Percentiles rank a stretch among this genome's conserved stretches.
Evolutionary conservation across 2,329 filamentous ascomycete genomes (phyloP).

Genomic region (Pochonia chlamydosporia): DNA sequence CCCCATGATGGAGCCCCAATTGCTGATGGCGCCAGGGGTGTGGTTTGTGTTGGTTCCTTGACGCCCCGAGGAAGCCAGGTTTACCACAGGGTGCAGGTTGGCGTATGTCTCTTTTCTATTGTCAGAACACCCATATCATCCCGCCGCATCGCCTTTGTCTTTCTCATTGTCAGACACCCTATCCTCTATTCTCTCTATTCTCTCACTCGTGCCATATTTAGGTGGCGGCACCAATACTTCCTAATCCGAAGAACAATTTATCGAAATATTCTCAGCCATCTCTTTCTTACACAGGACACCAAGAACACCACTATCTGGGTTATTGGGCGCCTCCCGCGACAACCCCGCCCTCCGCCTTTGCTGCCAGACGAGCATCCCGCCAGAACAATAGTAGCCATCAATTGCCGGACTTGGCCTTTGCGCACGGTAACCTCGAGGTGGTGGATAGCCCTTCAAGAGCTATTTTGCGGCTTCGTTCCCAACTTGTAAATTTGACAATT

Average conservation of each 20-base stretch:
- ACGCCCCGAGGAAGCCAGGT: not conserved
- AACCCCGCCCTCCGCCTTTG: no score
- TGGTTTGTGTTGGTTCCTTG: not conserved
- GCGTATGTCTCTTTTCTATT: slow-evolving; percentile 2
- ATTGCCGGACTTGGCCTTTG: no score
- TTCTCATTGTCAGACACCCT: not conserved
- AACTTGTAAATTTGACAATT: not conserved
- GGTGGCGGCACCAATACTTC: not conserved
- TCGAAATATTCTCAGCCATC: no score
- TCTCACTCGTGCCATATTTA: not conserved
- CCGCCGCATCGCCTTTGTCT: not conserved
- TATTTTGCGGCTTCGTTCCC: not conserved
- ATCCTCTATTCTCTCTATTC: not conserved
- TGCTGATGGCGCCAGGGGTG: slow-evolving; percentile 4
- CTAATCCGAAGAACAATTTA: no score
- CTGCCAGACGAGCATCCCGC: not conserved
- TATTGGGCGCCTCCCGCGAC: no score
- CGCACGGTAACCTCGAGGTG: no score
- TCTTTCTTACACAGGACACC: no score
- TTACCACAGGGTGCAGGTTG: not conserved
- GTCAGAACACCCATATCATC: not conserved
- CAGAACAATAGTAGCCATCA: no score
- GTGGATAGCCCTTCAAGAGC: not conserved
- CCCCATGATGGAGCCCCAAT: not conserved
- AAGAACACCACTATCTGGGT: no score